Percentiles rank a stretch among this genome's conserved stretches.
Conservation (phyloP, 2,329 filamentous ascomycete species). For the Talaromyces sp. region DNA sequence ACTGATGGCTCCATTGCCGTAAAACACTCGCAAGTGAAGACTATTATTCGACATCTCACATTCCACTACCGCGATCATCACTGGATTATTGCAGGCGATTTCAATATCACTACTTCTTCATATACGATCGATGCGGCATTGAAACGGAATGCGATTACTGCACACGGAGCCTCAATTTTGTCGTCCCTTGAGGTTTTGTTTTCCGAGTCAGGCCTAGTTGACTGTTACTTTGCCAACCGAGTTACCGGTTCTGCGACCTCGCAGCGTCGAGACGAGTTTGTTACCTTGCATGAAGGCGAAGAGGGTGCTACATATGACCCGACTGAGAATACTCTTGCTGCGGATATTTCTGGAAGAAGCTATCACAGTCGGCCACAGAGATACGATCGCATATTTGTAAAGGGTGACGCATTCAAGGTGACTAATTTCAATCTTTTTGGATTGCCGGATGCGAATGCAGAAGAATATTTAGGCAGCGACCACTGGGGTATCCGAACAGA, state of each 20-base stretch:
- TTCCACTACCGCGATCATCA: conserved; percentile 39
- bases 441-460: background rate
- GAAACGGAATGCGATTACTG: conserved; percentile 50
- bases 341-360: conserved; percentile 43
- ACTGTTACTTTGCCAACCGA: background rate
- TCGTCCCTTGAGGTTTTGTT: conserved; percentile 45
- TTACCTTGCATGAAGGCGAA: conserved; percentile 52
- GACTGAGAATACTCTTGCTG: conserved; percentile 51
- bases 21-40: conserved; percentile 54
- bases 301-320: conserved; percentile 63
- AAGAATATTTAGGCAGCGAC: conserved; percentile 27
- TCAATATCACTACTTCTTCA: conserved; percentile 59
- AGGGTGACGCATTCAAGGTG: conserved; percentile 34
- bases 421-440: conserved; percentile 57
- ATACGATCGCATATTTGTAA: conserved; percentile 60
- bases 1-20: conserved; percentile 53
- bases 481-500: conserved; percentile 18
- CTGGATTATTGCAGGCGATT: conserved; percentile 59
- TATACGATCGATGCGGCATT: conserved; percentile 51
- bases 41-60: conserved; percentile 45
- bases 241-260: background rate
- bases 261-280: conserved; percentile 14
- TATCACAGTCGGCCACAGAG: conserved; percentile 56
- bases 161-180: conserved; percentile 42
- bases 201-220: conserved; percentile 32